A percentile compares a stretch with the other conserved stretches of the same genome.
Conservation (phyloP, 2,329 filamentous ascomycete species). For the Grosmannia clavigera region DNA sequence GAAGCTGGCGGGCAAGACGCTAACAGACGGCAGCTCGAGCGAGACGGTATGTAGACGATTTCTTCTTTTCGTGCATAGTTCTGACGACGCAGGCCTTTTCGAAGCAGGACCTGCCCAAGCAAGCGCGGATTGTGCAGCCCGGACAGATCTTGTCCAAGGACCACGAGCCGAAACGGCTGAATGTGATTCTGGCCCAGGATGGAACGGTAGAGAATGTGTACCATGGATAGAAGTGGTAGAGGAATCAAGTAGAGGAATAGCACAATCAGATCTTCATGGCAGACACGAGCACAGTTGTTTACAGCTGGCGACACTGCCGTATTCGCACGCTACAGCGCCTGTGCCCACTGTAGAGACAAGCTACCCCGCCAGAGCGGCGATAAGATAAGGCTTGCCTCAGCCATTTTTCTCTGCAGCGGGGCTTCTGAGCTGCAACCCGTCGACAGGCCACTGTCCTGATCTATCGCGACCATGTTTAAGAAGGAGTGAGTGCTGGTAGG, state of each 20-base stretch:
- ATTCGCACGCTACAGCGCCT: no score
- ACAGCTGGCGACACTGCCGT: no score
- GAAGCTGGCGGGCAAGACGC: constrained; percentile 52
- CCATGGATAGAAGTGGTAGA: constrained; percentile 29
- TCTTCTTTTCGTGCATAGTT: no score
- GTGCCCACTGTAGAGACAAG: no score
- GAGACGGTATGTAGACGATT: constrained; percentile 32
- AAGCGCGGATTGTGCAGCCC: constrained; percentile 43
- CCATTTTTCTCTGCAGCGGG: not conserved
- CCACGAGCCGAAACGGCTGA: constrained; percentile 39
- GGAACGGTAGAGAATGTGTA: constrained; percentile 47
- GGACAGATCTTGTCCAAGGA: constrained; percentile 48
- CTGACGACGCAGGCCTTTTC: constrained; percentile 38
- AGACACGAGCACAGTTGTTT: no score
- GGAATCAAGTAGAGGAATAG: no score
- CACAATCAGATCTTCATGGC: no score
- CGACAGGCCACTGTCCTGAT: no score
- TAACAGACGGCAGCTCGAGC: constrained; percentile 36
- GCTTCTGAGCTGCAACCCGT: not conserved
- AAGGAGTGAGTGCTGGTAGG: constrained; percentile 55
- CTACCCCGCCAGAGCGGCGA: no score
- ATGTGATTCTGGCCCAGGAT: constrained; percentile 46
- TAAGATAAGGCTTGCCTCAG: not conserved
- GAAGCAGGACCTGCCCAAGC: constrained; percentile 45
- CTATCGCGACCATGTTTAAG: constrained; percentile 62